Conservation (phyloP, 2,329 filamentous ascomycete species). For the Annulohypoxylon truncatum region DNA sequence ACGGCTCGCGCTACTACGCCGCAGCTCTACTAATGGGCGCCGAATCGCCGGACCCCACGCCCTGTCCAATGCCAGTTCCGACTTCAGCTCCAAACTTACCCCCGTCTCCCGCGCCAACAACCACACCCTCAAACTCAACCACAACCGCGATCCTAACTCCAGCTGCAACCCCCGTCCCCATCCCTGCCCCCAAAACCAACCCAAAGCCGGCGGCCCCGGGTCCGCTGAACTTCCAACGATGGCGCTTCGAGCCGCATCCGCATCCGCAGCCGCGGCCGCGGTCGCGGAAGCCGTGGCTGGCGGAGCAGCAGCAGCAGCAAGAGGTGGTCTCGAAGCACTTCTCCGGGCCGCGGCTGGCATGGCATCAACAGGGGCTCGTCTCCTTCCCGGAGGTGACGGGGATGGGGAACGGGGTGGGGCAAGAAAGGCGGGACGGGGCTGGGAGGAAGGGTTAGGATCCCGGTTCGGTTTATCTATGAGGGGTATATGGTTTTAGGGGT, state of each 20-base stretch:
- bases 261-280: background rate
- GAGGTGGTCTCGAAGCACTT: background rate
- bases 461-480: background rate
- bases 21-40: background rate
- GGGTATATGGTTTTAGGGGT: too few relatives aligned
- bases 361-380: background rate
- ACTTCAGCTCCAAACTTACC: too few relatives aligned
- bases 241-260: conserved; percentile 1
- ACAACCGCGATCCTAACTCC: background rate
- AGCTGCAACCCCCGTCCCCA: background rate
- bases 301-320: too few relatives aligned
- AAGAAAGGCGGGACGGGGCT: background rate
- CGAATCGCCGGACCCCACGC: background rate
- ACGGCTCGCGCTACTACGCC: background rate
- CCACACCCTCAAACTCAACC: background rate
- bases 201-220: background rate
- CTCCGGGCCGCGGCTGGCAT: background rate
- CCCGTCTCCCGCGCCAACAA: background rate
- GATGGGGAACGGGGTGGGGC: background rate
- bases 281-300: too few relatives aligned
- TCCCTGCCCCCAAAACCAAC: background rate
- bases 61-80: background rate
- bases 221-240: background rate
- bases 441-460: background rate
- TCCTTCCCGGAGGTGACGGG: background rate